These are phyloP conservation scores for Coix lacrymajobi DNA, from an alignment of 176 grass and related monocot genomes.

Conservation along the genomic window DNA sequence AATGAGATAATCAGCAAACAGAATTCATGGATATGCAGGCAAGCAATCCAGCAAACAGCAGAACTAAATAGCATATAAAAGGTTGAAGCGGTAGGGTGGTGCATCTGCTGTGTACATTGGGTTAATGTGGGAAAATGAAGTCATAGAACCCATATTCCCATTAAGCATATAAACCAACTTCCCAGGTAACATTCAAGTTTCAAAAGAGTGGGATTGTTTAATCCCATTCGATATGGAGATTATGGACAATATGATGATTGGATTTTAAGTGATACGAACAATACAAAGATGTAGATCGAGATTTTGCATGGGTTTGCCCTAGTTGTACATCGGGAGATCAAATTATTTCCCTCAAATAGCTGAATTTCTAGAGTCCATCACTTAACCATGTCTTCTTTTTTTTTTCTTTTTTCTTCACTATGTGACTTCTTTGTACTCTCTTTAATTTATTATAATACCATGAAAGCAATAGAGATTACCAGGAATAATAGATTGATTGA, in stretches of 20 bases:
- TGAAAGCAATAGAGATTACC: too few relatives aligned
- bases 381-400: not conserved
- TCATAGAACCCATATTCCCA: not conserved
- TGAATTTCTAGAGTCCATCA: not conserved
- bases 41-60: not conserved
- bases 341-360: not conserved
- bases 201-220: not conserved
- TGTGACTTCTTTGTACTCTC: not conserved
- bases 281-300: not conserved
- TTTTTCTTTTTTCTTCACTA: not conserved
- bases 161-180: not conserved
- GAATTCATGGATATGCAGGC: not conserved
- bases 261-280: not conserved
- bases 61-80: not conserved
- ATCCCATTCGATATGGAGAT: not conserved
- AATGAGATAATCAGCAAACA: slow-evolving; percentile 1
- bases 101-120: not conserved
- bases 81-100: not conserved
- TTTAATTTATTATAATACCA: not conserved
- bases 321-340: not conserved
- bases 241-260: not conserved
- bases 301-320: not conserved
- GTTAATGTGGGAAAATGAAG: not conserved
- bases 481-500: too few relatives aligned
- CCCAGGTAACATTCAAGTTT: not conserved